phyloP scores from a whole-genome alignment of 441 rosid genomes.

The Jatropha podagrica region DNA sequence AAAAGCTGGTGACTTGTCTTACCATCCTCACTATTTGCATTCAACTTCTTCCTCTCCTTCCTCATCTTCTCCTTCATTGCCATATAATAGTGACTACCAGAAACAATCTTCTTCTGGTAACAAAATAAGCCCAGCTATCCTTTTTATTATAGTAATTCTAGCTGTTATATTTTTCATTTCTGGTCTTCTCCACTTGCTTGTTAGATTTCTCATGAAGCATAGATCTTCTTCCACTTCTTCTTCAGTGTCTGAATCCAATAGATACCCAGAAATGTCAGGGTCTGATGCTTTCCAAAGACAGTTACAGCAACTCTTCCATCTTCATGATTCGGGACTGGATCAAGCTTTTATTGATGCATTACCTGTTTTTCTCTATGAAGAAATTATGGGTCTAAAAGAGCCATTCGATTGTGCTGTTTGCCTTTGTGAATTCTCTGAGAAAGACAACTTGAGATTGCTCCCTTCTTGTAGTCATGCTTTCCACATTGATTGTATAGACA shows the following conservation, averaged over 20 bases:
- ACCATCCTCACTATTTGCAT: slow-evolving; percentile 32
- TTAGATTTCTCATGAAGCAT: slow-evolving; percentile 55
- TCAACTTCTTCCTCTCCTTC: slow-evolving; percentile 34
- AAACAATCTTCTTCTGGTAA: slow-evolving; percentile 54
- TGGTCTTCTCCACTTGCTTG: slow-evolving; percentile 70
- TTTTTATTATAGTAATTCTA: slow-evolving; percentile 56
- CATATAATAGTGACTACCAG: slow-evolving; percentile 35
- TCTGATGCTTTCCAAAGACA: slow-evolving; percentile 55
- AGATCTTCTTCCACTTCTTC: slow-evolving; percentile 51
- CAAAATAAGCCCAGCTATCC: slow-evolving; percentile 63
- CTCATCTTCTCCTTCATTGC: slow-evolving; percentile 36
- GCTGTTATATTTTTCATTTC: slow-evolving; percentile 66
- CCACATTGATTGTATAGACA: slow-evolving; percentile 65
- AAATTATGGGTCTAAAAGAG: slow-evolving; percentile 54
- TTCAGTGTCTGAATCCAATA: slow-evolving; percentile 44
- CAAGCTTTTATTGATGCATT: slow-evolving; percentile 60
- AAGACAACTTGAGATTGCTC: slow-evolving; percentile 62
- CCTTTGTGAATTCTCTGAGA: slow-evolving; percentile 54
- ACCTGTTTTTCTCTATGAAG: slow-evolving; percentile 57
- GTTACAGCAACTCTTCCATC: slow-evolving; percentile 66
- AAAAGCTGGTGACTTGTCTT: slow-evolving; percentile 31
- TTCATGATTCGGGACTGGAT: slow-evolving; percentile 68
- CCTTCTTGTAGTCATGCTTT: slow-evolving; percentile 71
- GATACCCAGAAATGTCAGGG: slow-evolving; percentile 38
- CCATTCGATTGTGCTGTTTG: slow-evolving; percentile 74